Evolutionary conservation across 371 early-diverging fungal species (phyloP).

Genomic region (Coemansia sp.): DNA sequence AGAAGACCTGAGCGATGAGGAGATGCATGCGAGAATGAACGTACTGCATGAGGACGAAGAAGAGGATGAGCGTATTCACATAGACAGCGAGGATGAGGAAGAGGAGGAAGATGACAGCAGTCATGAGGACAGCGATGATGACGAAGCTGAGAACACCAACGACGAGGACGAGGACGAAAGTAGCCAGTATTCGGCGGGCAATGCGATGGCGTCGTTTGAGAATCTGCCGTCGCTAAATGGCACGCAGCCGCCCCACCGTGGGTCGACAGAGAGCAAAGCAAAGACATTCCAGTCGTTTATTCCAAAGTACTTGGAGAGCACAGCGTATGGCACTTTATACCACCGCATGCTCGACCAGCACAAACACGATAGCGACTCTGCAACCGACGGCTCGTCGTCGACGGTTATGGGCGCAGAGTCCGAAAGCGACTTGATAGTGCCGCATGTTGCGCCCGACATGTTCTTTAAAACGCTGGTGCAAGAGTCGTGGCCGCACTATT

Average conservation of each 20-base stretch:
- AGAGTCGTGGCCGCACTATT: conserved; percentile 49
- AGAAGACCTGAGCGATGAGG: background rate
- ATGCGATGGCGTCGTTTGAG: conserved; percentile 12
- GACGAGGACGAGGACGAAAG: conserved; percentile 17
- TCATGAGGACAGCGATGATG: conserved; percentile 5
- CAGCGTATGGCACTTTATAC: conserved; percentile 30
- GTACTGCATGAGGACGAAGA: background rate
- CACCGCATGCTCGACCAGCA: background rate
- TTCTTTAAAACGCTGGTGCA: conserved; percentile 45
- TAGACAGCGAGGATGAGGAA: background rate
- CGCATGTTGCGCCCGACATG: conserved; percentile 30
- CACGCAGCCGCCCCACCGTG: background rate
- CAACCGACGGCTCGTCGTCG: background rate
- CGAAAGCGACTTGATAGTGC: background rate
- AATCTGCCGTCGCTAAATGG: conserved; percentile 21
- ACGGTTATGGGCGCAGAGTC: background rate
- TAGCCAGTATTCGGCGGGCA: background rate
- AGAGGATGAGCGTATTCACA: background rate
- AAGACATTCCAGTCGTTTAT: conserved; percentile 18
- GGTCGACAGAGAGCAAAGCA: background rate
- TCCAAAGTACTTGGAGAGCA: conserved; percentile 38
- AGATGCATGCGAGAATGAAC: background rate
- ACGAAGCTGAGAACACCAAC: conserved; percentile 9
- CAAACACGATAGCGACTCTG: background rate
- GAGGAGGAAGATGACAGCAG: background rate